Conservation (phyloP, 257 asterid genomes). For the Petrea volubilis region DNA sequence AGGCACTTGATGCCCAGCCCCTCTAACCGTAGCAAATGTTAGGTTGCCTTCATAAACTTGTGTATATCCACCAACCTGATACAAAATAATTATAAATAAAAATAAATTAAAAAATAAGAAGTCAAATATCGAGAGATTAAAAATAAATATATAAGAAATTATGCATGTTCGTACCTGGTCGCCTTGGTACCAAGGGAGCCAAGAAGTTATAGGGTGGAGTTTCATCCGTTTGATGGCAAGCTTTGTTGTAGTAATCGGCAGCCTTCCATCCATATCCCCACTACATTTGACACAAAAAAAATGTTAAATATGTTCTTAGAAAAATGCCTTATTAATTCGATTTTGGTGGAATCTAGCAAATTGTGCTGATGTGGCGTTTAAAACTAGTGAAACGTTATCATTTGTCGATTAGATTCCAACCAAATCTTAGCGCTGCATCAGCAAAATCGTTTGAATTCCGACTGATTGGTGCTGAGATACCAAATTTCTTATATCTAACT, state of each 20-base stretch:
- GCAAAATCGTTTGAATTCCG: too few species aligned
- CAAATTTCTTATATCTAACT: too few species aligned
- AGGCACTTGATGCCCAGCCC: constrained; percentile 66
- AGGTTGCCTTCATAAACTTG: constrained; percentile 37
- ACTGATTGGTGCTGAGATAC: too few species aligned
- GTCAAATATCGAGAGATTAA: too few species aligned
- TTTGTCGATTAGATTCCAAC: too few species aligned
- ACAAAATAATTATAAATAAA: neutral
- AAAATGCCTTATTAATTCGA: too few species aligned
- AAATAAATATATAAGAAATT: too few species aligned
- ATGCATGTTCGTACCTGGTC: constrained; percentile 35
- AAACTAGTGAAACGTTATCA: too few species aligned
- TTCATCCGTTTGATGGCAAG: constrained; percentile 39
- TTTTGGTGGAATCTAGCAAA: too few species aligned
- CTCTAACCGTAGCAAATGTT: constrained; percentile 51
- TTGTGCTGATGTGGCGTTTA: too few species aligned
- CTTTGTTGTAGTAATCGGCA: constrained; percentile 49
- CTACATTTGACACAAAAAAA: constrained; percentile 27
- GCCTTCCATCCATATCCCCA: constrained; percentile 55
- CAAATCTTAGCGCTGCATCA: too few species aligned
- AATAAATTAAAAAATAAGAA: neutral
- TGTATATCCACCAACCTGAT: constrained; percentile 51
- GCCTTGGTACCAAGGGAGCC: constrained; percentile 47
- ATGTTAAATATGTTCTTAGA: too few species aligned
- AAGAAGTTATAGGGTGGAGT: constrained; percentile 18